Evolutionary conservation across 305 asterid species (phyloP).

Genomic region (Rubia balearica): DNA sequence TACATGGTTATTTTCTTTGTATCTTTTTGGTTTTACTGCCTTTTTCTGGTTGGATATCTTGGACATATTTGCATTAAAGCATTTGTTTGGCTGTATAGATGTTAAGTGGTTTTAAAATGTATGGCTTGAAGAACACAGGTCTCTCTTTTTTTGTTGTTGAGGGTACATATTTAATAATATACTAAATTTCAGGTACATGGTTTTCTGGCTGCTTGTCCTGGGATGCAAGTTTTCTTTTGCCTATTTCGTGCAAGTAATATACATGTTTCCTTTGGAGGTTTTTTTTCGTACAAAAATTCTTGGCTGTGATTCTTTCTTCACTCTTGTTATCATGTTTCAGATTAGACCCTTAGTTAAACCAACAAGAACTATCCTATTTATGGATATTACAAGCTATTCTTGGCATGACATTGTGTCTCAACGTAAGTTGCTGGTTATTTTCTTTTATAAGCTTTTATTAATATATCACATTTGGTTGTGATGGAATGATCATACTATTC

Average conservation of each 20-base stretch:
- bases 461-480: not conserved
- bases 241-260: constrained; percentile 76
- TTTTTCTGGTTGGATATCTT: not conserved
- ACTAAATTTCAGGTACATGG: constrained; percentile 60
- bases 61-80: not conserved
- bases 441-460: not conserved
- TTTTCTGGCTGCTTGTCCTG: constrained; percentile 84
- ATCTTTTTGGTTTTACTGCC: not conserved
- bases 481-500: too few species aligned
- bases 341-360: constrained; percentile 75
- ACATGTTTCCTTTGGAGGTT: constrained; percentile 12
- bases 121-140: not conserved
- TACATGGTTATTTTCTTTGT: not conserved
- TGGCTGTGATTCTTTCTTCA: constrained; percentile 9
- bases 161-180: not conserved
- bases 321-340: constrained; percentile 42
- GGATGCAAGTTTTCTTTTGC: constrained; percentile 89
- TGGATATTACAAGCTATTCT: constrained; percentile 46
- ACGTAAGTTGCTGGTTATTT: constrained; percentile 39
- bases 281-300: constrained; percentile 10
- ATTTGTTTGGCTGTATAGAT: not conserved
- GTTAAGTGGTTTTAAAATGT: not conserved
- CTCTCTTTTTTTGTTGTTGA: not conserved
- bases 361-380: constrained; percentile 38
- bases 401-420: constrained; percentile 90